phyloP scores from a whole-genome alignment of 306 rosid genomes.

The Ormosia emarginata region DNA sequence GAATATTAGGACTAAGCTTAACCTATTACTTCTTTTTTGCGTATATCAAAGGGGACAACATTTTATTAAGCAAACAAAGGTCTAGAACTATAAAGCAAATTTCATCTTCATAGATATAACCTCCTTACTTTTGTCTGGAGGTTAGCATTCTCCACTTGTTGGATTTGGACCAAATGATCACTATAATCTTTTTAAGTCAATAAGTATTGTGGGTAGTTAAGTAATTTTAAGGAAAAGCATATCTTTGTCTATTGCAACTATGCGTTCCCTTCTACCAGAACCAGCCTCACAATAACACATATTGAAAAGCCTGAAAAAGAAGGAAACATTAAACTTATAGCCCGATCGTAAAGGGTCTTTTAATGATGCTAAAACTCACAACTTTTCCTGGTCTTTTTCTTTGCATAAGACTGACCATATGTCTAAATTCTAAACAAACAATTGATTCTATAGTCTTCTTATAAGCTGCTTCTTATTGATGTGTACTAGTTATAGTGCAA shows the following conservation, averaged over 20 bases:
- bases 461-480: not conserved
- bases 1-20: not conserved
- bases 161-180: too few relatives aligned
- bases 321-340: not conserved
- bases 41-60: not conserved
- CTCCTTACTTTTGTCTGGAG: too few relatives aligned
- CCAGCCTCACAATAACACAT: not conserved
- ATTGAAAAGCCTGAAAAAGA: not conserved
- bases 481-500: not conserved
- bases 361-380: not conserved
- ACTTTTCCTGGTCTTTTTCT: not conserved
- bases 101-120: not conserved
- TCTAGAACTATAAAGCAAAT: not conserved
- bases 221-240: too few relatives aligned
- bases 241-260: not conserved
- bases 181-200: too few relatives aligned
- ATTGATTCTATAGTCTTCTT: not conserved
- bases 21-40: not conserved
- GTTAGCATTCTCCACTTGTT: too few relatives aligned
- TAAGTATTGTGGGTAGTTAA: too few relatives aligned
- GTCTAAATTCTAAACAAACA: not conserved
- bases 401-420: not conserved
- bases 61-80: not conserved
- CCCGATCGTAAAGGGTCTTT: not conserved
- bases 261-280: not conserved